Conservation (phyloP, 148 eudicot genomes). For the Camellia granthamiana region DNA sequence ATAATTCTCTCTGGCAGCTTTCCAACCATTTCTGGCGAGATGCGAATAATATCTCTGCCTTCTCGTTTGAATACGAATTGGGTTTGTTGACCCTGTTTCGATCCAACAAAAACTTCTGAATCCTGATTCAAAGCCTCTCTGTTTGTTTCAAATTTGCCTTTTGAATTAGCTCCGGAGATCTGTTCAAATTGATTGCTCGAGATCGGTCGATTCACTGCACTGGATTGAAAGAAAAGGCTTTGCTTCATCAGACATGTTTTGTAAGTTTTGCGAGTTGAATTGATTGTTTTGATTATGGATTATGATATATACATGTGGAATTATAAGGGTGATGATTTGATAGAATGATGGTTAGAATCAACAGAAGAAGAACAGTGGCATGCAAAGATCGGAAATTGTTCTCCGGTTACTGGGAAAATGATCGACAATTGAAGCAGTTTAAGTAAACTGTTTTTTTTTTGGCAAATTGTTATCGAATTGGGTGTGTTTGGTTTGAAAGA, state of each 20-base stretch:
- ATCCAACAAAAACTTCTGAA: neutral
- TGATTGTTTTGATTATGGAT: neutral
- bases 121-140: neutral
- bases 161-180: neutral
- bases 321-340: conserved; percentile 13
- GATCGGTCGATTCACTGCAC: neutral
- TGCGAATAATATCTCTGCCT: conserved; percentile 2
- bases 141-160: neutral
- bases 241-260: neutral
- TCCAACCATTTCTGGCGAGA: conserved; percentile 7
- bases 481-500: neutral
- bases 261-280: neutral
- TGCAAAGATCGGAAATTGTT: conserved; percentile 13
- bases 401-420: conserved; percentile 14
- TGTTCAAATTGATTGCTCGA: conserved; percentile 1
- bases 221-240: neutral
- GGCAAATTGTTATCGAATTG: neutral
- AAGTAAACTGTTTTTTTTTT: neutral
- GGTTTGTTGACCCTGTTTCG: neutral
- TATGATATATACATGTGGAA: conserved; percentile 1
- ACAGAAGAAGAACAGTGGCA: conserved; percentile 9
- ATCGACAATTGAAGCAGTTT: neutral
- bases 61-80: neutral
- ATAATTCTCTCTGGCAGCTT: neutral
- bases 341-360: conserved; percentile 14